These are phyloP conservation scores for Lodderomyces elongisporus DNA, from an alignment of 1,139 yeast species.

Conservation along the genomic window DNA sequence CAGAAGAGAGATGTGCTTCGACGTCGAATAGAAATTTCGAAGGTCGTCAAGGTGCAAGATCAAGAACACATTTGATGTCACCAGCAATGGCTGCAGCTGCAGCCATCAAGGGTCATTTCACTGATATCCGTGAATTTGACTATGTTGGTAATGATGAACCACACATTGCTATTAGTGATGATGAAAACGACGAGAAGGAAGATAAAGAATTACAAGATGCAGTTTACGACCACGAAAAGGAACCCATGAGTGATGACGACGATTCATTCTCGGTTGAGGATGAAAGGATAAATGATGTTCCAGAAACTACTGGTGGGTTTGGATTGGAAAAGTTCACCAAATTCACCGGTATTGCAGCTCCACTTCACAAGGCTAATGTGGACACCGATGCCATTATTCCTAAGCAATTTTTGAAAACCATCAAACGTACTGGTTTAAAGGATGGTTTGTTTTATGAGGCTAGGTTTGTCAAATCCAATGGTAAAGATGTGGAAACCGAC, in stretches of 20 bases:
- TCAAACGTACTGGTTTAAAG: constrained; percentile 90
- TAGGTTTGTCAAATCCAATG: constrained; percentile 70
- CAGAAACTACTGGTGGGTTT: constrained; percentile 36
- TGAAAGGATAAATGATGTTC: constrained; percentile 57
- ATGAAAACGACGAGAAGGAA: constrained; percentile 41
- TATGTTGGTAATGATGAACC: constrained; percentile 65
- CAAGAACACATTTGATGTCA: constrained; percentile 97
- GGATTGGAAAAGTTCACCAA: constrained; percentile 71
- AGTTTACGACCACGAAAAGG: constrained; percentile 66
- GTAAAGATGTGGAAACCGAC: constrained; percentile 78
- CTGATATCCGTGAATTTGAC: constrained; percentile 80
- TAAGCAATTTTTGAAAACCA: constrained; percentile 94
- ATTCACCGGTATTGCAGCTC: constrained; percentile 85
- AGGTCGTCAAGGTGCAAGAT: constrained; percentile 96
- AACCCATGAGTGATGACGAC: constrained; percentile 39
- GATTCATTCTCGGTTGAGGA: constrained; percentile 32
- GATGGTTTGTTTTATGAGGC: constrained; percentile 87
- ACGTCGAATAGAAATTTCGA: constrained; percentile 98
- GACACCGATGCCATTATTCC: constrained; percentile 99
- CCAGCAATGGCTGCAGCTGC: constrained; percentile 99
- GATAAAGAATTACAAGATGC: constrained; percentile 63
- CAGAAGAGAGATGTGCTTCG: constrained; percentile 96
- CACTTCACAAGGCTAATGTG: constrained; percentile 88
- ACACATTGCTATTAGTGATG: constrained; percentile 50
- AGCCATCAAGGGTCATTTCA: constrained; percentile 84